Conservation (phyloP, 768 basidiomycete genomes). For the Lactarius pseudohatsudake region DNA sequence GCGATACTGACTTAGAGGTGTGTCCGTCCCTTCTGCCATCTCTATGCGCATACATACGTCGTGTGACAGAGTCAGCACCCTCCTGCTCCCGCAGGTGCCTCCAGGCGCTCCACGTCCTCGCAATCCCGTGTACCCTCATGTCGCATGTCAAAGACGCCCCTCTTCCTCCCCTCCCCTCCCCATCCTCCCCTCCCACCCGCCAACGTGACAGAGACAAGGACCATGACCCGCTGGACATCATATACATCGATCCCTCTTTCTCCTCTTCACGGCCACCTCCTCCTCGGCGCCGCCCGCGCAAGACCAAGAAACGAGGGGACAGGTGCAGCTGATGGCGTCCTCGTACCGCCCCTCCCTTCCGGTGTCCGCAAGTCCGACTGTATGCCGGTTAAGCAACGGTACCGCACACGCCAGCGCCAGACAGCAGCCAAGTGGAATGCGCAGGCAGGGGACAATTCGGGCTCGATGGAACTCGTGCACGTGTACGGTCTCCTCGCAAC, state of each 20-base stretch:
- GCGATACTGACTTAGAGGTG: neutral
- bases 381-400: too few species aligned
- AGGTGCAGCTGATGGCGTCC: neutral
- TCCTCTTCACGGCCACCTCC: neutral
- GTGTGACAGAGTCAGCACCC: neutral
- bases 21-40: neutral
- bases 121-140: neutral
- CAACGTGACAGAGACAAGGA: neutral
- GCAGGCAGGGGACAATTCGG: neutral
- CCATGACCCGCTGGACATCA: neutral
- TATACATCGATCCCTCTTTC: constrained; percentile 8
- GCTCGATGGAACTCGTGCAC: neutral
- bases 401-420: neutral
- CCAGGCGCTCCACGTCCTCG: neutral
- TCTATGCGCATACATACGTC: constrained; percentile 9
- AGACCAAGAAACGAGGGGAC: constrained; percentile 1
- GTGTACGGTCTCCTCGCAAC: constrained; percentile 21
- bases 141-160: constrained; percentile 1
- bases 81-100: neutral
- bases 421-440: neutral
- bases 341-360: neutral
- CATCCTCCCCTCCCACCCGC: neutral
- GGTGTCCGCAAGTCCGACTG: constrained; percentile 4
- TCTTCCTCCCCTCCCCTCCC: constrained; percentile 14
- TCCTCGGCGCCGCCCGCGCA: neutral